These are phyloP conservation scores for Aspergillus unguis DNA, from an alignment of 2,329 filamentous ascomycete genomes.

Conservation along the genomic window DNA sequence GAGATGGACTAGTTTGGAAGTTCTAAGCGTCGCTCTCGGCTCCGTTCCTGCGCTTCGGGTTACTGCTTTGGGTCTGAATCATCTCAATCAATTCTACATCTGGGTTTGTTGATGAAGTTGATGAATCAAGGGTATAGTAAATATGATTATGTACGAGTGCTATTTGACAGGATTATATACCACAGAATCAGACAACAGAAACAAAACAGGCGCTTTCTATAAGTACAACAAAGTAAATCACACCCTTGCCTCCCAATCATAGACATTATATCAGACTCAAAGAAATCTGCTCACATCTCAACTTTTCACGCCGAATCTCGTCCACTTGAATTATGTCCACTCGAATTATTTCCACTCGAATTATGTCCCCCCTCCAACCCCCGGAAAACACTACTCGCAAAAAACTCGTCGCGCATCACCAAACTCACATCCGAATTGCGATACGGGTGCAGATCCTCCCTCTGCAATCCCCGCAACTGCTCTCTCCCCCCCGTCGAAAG, in stretches of 20 bases:
- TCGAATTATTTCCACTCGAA: not conserved
- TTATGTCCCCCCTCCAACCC: constrained; percentile 10
- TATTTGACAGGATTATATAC: no score
- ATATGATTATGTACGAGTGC: no score
- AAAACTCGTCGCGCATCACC: constrained; percentile 35
- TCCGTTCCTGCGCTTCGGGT: constrained; percentile 2
- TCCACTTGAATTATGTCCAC: not conserved
- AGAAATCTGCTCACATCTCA: no score
- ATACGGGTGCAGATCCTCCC: constrained; percentile 35
- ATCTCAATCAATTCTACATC: no score
- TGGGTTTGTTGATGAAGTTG: no score
- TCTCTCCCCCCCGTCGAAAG: constrained; percentile 30
- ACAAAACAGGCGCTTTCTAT: no score
- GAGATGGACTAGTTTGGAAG: not conserved
- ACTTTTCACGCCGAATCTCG: no score
- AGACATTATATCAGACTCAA: no score
- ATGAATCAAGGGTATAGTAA: no score
- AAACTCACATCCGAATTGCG: constrained; percentile 38
- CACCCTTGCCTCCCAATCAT: no score
- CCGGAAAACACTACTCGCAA: constrained; percentile 25
- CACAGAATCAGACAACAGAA: no score
- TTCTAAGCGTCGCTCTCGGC: not conserved
- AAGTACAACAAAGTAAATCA: no score
- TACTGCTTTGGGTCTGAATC: not conserved
- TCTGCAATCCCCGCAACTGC: constrained; percentile 31